Base-by-base conservation (phyloP, 495 filamentous ascomycete genomes). In the Diplogelasinospora grovesii region DNA sequence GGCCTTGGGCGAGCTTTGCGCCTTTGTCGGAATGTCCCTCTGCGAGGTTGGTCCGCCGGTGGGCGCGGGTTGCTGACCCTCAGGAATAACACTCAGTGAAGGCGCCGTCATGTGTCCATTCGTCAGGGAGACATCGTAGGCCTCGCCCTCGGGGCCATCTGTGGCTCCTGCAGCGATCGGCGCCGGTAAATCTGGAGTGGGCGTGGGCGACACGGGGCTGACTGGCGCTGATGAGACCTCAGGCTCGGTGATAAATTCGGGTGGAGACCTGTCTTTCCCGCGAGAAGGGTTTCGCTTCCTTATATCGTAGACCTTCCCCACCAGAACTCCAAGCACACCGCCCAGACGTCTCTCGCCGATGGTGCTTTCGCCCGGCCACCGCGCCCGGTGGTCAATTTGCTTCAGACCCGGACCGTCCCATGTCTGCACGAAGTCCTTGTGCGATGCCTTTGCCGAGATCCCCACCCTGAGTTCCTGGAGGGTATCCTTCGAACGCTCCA, bases 391-490 rank as follows among this genome's bases (percentile, higher is more conserved):
- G 39, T 82, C 78, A 15, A 81, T 65, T 53, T 82, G 79, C 24
- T 73, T 66, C 16, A 81, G 46, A 0, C 60, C 60, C 5, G 66
- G 57, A 13, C 74, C 76, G 53, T 82, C 77, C 78, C 77, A 78
- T 3, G 75, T 54, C 31, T 78, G 70, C 3, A 77, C 65, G 71
- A 85, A 89, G 14, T 75, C 63, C 16, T 66, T 57, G 35, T 61
- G 48, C 16, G 66, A 57, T 3, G 77, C 79, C 42, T 79, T 79
- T 5, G 62, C 50, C 10, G 86, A 78, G 37, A 96, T 81, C 4
- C 89, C 86, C 4, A 95, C 75, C 23, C 86, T 74, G 22, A 97
- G 65, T 62, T 95, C 89, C 23, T 73, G 70, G 14, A 97, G 65
- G 13, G 68, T 65, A 45, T 71, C 66, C 43, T 74, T 74, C 14